Conservation (phyloP, 495 filamentous ascomycete species). For the Hypoxylon rickii region DNA sequence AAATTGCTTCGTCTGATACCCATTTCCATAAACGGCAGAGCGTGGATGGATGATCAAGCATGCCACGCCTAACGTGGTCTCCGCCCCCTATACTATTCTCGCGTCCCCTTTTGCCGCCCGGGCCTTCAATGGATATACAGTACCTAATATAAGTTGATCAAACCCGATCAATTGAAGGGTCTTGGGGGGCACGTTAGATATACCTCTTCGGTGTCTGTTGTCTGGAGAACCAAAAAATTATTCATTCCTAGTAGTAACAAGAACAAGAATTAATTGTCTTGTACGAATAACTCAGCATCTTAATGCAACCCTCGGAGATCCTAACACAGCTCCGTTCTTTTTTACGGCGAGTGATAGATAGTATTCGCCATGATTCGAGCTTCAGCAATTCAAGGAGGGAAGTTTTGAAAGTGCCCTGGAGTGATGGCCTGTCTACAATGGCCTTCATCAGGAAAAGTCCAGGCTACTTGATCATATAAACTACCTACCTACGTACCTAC, state of each 20-base stretch:
- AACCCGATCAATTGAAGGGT: conserved; percentile 28
- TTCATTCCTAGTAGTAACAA: conserved; percentile 40
- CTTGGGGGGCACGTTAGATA: conserved; percentile 38
- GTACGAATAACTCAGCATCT: conserved; percentile 18
- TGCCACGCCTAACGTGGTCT: conserved; percentile 19
- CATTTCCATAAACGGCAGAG: conserved; percentile 25
- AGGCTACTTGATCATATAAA: too few species aligned
- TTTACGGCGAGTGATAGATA: neutral
- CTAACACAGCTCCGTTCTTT: neutral
- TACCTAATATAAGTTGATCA: conserved; percentile 35
- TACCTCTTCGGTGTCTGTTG: conserved; percentile 38
- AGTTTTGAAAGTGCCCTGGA: too few species aligned
- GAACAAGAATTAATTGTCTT: conserved; percentile 37
- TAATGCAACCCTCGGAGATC: neutral
- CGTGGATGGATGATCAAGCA: conserved; percentile 24
- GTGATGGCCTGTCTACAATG: too few species aligned
- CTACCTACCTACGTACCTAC: too few species aligned
- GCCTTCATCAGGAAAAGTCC: too few species aligned
- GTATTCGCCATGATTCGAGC: too few species aligned
- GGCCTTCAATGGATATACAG: conserved; percentile 37
- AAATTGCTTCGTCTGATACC: conserved; percentile 30
- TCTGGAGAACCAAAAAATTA: conserved; percentile 31
- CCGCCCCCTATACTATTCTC: conserved; percentile 39
- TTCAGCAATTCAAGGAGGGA: too few species aligned
- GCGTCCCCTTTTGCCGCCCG: conserved; percentile 31